phyloP scores from a whole-genome alignment of 2,329 filamentous ascomycete species.

The Zasmidium cellare region DNA sequence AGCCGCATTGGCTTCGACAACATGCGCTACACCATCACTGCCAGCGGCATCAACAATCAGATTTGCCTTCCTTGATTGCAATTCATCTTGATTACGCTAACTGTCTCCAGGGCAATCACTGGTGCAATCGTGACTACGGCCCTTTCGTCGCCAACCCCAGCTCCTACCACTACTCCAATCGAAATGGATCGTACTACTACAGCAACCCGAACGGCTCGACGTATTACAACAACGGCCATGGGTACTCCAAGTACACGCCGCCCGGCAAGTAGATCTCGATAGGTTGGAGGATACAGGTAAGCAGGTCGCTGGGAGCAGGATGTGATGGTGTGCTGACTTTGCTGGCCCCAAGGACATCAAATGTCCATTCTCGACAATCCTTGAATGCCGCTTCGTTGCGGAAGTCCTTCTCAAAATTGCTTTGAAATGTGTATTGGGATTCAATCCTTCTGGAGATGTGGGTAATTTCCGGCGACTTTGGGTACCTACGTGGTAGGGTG shows the following conservation, averaged over 20 bases:
- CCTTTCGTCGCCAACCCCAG: conserved; percentile 57
- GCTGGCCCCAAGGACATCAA: too few relatives aligned
- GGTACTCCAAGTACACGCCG: conserved; percentile 62
- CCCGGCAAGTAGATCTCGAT: conserved; percentile 20
- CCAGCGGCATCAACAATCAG: conserved; percentile 63
- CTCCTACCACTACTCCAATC: conserved; percentile 68
- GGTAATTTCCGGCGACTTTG: too few relatives aligned
- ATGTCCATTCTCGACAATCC: too few relatives aligned
- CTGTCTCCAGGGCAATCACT: conserved; percentile 63
- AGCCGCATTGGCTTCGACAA: conserved; percentile 12
- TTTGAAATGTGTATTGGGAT: too few relatives aligned
- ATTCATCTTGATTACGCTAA: too few relatives aligned
- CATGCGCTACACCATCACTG: conserved; percentile 39
- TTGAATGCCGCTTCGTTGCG: too few relatives aligned
- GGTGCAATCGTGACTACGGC: conserved; percentile 65
- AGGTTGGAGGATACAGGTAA: too few relatives aligned
- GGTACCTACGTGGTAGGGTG: too few relatives aligned
- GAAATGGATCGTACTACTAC: conserved; percentile 63
- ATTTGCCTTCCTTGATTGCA: conserved; percentile 39
- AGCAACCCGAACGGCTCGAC: conserved; percentile 64
- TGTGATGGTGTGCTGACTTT: too few relatives aligned
- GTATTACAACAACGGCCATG: conserved; percentile 65
- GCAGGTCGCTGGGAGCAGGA: too few relatives aligned
- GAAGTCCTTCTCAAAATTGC: too few relatives aligned
- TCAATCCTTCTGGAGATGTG: too few relatives aligned